Evolutionary conservation across 805 yeast species (phyloP).

Genomic region (Saturnispora galanensis): DNA sequence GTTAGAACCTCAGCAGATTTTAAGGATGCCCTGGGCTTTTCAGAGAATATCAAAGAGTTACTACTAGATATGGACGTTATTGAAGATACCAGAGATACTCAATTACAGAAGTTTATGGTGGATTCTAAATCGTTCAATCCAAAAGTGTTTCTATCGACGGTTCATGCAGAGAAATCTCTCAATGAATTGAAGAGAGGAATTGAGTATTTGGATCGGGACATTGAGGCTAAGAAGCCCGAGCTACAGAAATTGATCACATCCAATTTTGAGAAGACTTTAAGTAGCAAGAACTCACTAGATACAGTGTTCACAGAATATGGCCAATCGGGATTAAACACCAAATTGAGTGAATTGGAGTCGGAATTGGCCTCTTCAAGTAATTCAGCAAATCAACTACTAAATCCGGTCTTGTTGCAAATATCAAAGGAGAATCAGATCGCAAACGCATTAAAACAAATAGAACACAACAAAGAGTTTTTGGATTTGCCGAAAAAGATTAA

Average conservation of each 20-base stretch:
- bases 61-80: conserved; percentile 32
- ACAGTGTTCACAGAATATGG: conserved; percentile 46
- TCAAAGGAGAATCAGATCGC: conserved; percentile 39
- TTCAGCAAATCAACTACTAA: conserved; percentile 39
- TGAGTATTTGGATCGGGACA: conserved; percentile 37
- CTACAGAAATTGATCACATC: conserved; percentile 42
- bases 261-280: conserved; percentile 56
- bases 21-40: conserved; percentile 48
- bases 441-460: conserved; percentile 40
- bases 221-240: conserved; percentile 39
- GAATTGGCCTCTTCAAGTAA: conserved; percentile 40
- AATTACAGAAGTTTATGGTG: conserved; percentile 34
- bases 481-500: conserved; percentile 46
- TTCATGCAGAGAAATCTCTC: conserved; percentile 47
- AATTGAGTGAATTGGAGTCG: conserved; percentile 21
- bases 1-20: conserved; percentile 7
- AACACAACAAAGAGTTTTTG: conserved; percentile 42
- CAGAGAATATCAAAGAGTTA: conserved; percentile 34
- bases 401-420: conserved; percentile 48
- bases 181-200: conserved; percentile 40
- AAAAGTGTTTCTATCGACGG: conserved; percentile 40
- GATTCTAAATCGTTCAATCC: conserved; percentile 53
- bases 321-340: conserved; percentile 17
- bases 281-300: conserved; percentile 55
- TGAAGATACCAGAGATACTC: conserved; percentile 30